Evolutionary conservation across 192 early-diverging fungal species (phyloP).

Genomic region (Dissophora globulifera): DNA sequence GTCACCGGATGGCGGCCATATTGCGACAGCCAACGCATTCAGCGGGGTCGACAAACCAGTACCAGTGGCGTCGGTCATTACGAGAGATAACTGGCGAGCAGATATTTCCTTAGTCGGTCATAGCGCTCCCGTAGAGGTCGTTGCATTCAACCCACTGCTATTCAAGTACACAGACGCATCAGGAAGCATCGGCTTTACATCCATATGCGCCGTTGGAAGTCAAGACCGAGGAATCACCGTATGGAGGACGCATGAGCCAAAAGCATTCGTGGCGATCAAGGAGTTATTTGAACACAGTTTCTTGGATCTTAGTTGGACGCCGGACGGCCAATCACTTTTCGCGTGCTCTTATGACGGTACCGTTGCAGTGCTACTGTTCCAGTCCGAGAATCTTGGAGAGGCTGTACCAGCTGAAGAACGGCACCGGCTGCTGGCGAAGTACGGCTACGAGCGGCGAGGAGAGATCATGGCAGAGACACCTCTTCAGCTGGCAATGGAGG

Average conservation of each 20-base stretch:
- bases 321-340: slow-evolving; percentile 77
- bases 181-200: slow-evolving; percentile 54
- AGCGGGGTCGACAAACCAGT: slow-evolving; percentile 78
- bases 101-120: slow-evolving; percentile 92
- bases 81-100: slow-evolving; percentile 78
- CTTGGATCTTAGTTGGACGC: slow-evolving; percentile 89
- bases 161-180: slow-evolving; percentile 63
- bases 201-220: slow-evolving; percentile 87
- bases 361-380: slow-evolving; percentile 79
- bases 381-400: slow-evolving; percentile 72
- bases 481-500: slow-evolving; percentile 74
- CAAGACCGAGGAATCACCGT: slow-evolving; percentile 90
- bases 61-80: slow-evolving; percentile 84
- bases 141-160: slow-evolving; percentile 84
- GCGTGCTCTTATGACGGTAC: slow-evolving; percentile 95
- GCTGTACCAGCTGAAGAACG: slow-evolving; percentile 73
- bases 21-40: slow-evolving; percentile 92
- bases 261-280: slow-evolving; percentile 76
- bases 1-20: slow-evolving; percentile 95
- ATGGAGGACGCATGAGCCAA: slow-evolving; percentile 83
- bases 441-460: slow-evolving; percentile 58
- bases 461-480: slow-evolving; percentile 68
- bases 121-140: slow-evolving; percentile 85
- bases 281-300: slow-evolving; percentile 86
- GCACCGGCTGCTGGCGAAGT: slow-evolving; percentile 57